Evolutionary conservation across 73 alveolate genomes (phyloP).

Genomic region (Paramecium octaurelia): DNA sequence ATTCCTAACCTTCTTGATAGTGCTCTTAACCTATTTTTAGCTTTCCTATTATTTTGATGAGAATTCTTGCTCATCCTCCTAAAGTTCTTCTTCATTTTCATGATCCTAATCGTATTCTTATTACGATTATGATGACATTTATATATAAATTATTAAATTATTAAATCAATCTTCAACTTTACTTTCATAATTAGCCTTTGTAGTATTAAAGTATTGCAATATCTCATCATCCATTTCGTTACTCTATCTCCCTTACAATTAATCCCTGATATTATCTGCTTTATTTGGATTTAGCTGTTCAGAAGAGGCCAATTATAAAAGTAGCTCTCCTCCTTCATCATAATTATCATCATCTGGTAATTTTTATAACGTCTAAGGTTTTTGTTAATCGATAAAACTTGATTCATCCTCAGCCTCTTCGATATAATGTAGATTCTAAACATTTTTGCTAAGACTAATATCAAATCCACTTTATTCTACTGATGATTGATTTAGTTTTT

Average conservation of each 20-base stretch:
- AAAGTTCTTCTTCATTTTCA: not conserved
- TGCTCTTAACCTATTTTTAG: not conserved
- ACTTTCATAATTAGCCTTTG: not conserved
- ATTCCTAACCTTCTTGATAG: conserved; percentile 1
- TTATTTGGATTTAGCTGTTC: not conserved
- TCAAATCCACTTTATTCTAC: not conserved
- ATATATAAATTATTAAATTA: not conserved
- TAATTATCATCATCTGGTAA: not conserved
- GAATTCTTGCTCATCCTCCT: not conserved
- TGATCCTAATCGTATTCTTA: not conserved
- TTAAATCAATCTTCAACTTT: not conserved
- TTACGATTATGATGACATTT: not conserved
- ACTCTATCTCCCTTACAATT: not conserved
- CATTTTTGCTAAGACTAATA: not conserved
- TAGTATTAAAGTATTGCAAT: not conserved
- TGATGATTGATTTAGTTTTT: not conserved
- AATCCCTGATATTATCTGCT: not conserved
- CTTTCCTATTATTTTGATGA: not conserved
- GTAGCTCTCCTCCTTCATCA: not conserved
- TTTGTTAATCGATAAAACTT: not conserved
- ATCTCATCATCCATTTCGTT: conserved; percentile 1
- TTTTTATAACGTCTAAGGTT: not conserved
- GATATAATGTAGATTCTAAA: not conserved
- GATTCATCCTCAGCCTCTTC: not conserved
- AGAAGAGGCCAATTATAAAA: not conserved